Base-by-base conservation (phyloP, 2,329 filamentous ascomycete genomes). In the Xylaria sp. region DNA sequence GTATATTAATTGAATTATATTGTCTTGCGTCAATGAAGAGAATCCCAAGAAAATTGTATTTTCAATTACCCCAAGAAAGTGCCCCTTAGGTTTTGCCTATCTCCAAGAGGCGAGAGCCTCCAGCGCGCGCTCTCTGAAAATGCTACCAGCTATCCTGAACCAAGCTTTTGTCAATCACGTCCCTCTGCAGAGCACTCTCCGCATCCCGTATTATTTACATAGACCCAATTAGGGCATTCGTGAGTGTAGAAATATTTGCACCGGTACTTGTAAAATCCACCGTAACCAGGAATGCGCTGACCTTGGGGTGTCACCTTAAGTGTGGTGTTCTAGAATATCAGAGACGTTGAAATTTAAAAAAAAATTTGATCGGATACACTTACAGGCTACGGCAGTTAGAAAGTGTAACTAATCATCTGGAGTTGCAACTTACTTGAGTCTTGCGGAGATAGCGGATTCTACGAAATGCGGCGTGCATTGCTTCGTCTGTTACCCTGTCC, bases 211-310 rank as follows among this genome's bases (percentile, higher is more conserved):
- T 46, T 46, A 5, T n/a, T 46, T n/a, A 46, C 18, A 8, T 46
- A n/a, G 7, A 46, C 44, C 44, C 44, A 46, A 46, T 46, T 46
- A n/a, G 44, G 44, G 44, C 44, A 46, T n/a, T 46, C 44, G n/a
- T 46, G 44, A 8, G 44, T 46, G 44, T n/a, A 46, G 15, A 46
- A 46, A 6, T 46, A 46, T 9, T 9, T 20, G 44, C 44, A 46
- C 7, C 44, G 18, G 44, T 46, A 46, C 18, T 46, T 20, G 44
- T 46, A 46, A 46, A 46, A 46, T 18, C 44, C 44, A 20, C 18
- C 18, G 15, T 28, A 3, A 2, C 18, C 4, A 37, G 8, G 34
- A 37, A 37, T 13, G 12, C 10, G 39, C 15, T 41, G 12, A 5
- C 4, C 12, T 41, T 15, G 39, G 39, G 12, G 12, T 41, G 15